A percentile compares a stretch with the other conserved stretches of the same genome.
These are phyloP conservation scores for Diaporthe sp. DNA, from an alignment of 2,329 filamentous ascomycete genomes.

Conservation along the genomic window DNA sequence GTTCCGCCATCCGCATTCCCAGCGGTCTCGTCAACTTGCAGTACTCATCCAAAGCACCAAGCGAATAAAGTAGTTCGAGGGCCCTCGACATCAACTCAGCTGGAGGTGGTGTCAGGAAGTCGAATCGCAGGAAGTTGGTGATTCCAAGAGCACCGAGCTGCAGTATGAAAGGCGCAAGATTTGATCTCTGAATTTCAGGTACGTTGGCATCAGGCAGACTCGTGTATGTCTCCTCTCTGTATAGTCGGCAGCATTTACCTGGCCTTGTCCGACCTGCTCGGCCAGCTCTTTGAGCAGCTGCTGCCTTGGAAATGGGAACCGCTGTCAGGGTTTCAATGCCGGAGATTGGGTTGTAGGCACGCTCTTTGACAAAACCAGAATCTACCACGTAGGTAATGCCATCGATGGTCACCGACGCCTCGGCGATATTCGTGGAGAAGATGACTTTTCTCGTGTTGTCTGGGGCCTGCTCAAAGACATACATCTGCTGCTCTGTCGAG, in stretches of 20 bases:
- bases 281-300: constrained; percentile 91
- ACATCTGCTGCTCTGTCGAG: constrained; percentile 92
- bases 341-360: constrained; percentile 85
- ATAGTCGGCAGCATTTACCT: constrained; percentile 94
- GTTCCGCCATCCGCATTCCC: constrained; percentile 91
- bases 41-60: constrained; percentile 89
- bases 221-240: constrained; percentile 81
- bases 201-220: constrained; percentile 78
- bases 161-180: constrained; percentile 87
- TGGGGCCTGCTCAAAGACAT: constrained; percentile 87
- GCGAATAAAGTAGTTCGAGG: constrained; percentile 86
- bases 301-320: constrained; percentile 88
- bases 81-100: constrained; percentile 87
- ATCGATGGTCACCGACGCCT: constrained; percentile 94
- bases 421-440: constrained; percentile 94
- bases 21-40: constrained; percentile 90
- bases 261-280: constrained; percentile 89
- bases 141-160: constrained; percentile 96
- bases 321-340: constrained; percentile 90
- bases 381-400: constrained; percentile 94
- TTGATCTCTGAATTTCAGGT: constrained; percentile 93
- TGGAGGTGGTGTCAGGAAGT: constrained; percentile 88
- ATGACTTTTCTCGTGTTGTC: constrained; percentile 91
- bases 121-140: constrained; percentile 92
- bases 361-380: constrained; percentile 89